Base-by-base conservation (phyloP, 495 filamentous ascomycete species). In the Corynascus novoguineensis region DNA sequence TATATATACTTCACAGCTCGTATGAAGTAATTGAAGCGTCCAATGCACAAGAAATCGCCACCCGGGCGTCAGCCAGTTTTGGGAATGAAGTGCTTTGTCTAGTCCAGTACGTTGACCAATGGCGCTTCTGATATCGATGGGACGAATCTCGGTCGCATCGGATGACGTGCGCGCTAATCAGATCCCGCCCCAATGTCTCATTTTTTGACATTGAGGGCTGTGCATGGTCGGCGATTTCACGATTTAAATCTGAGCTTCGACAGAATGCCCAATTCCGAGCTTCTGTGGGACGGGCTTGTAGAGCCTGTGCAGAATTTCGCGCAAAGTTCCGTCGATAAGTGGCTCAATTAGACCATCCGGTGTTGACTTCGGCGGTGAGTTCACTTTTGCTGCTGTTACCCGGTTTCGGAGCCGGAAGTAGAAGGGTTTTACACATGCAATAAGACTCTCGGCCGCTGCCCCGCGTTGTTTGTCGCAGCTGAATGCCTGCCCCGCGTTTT, bases 401-500 rank as follows among this genome's bases (percentile, higher is more conserved):
- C 47, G 47, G 47, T 50, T 11, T 50, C 47, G 47, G 47, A 50
- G 47, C 31, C 21, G 47, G 25, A 28, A n/a, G 17, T 10, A 40
- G 49, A 29, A 35, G 35, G 49, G 12, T 52, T 52, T 52, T n/a
- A n/a, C n/a, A n/a, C n/a, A n/a, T n/a, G n/a, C n/a, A n/a, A 40
- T 9, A 12, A 8, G 11, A 38, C 15, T 4, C 32, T 24, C 49
- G 27, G 49, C 22, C 49, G 21, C 12, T 51, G 32, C 49, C 34
- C 34, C 49, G 49, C 49, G 49, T 40, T 52, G 12, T 4, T 9
- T 12, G 5, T 29, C n/a, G 19, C 19, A 1, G 29, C 17, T 17
- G 25, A 41, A 47, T 11, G n/a, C n/a, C 4, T 49, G 53, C 45
- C 53, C 53, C 53, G 53, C 53, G 53, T 50, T 49, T 48, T 9